Conservation (phyloP, 108 stramenopile species). For the Conticribra weissflogii region DNA sequence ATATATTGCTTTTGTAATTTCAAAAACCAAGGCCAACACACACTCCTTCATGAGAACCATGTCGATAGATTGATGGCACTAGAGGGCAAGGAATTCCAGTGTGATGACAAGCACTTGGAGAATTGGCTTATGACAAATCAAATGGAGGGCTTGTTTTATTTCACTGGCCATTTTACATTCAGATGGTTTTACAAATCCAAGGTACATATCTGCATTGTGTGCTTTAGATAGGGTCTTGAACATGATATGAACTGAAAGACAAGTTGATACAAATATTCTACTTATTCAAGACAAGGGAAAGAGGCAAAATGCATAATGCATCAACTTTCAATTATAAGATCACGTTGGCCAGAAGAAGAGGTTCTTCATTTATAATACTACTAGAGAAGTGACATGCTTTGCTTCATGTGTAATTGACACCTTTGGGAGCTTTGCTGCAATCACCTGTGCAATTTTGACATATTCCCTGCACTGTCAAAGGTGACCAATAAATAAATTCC, state of each 20-base stretch:
- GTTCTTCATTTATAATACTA: not conserved
- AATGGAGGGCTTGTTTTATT: not conserved
- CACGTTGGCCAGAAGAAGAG: not conserved
- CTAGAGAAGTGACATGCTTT: not conserved
- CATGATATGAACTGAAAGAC: not conserved
- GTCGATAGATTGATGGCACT: not conserved
- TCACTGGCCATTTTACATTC: conserved; percentile 9
- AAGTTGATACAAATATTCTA: not conserved
- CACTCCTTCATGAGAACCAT: not conserved
- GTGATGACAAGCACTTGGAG: not conserved
- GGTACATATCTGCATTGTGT: not conserved
- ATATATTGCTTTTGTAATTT: not conserved
- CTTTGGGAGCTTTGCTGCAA: not conserved
- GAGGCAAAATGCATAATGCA: not conserved
- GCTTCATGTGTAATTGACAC: not conserved
- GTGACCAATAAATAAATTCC: no score
- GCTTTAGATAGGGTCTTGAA: not conserved
- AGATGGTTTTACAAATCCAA: conserved; percentile 2
- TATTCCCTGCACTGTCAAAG: not conserved
- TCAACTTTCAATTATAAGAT: no score
- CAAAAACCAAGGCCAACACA: not conserved
- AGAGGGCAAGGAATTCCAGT: not conserved
- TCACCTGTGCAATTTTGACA: not conserved
- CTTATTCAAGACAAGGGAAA: not conserved
- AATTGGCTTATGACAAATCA: not conserved